These are phyloP conservation scores for Colletotrichum sp. DNA, from an alignment of 2,329 filamentous ascomycete genomes.

Conservation along the genomic window DNA sequence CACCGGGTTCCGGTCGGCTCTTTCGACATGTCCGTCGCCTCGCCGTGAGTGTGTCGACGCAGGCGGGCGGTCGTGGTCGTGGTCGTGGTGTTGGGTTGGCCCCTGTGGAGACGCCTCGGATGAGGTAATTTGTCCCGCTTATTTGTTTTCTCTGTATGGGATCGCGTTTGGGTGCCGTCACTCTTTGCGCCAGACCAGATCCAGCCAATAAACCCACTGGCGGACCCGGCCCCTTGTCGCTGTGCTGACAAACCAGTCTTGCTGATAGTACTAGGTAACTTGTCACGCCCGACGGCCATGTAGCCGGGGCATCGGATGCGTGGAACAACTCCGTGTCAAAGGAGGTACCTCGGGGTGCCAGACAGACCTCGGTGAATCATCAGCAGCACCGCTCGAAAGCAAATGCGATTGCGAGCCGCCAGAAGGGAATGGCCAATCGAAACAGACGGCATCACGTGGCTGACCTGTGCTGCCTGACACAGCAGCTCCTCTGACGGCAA, in stretches of 20 bases:
- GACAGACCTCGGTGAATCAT: neutral
- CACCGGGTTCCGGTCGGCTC: neutral
- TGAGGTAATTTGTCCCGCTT: slow-evolving; percentile 13
- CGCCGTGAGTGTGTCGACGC: neutral
- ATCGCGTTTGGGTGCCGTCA: neutral
- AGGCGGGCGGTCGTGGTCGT: neutral
- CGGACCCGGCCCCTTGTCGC: neutral
- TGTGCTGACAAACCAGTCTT: slow-evolving; percentile 16
- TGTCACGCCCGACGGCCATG: neutral
- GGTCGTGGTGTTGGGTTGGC: neutral
- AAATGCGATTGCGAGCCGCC: neutral
- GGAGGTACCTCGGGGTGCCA: neutral
- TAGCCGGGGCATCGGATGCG: neutral
- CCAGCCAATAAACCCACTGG: neutral
- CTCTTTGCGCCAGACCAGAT: neutral
- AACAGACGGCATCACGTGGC: neutral
- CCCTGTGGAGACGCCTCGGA: neutral
- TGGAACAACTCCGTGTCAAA: neutral
- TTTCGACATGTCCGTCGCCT: slow-evolving; percentile 7
- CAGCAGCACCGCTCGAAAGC: neutral
- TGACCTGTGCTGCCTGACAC: slow-evolving; percentile 5
- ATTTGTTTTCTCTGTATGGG: neutral
- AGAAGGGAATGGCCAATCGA: neutral
- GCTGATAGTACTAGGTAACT: neutral
- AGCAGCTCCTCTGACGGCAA: neutral